These are phyloP conservation scores for Leucocoprinus birnbaumii DNA, from an alignment of 768 basidiomycete genomes.

Conservation along the genomic window DNA sequence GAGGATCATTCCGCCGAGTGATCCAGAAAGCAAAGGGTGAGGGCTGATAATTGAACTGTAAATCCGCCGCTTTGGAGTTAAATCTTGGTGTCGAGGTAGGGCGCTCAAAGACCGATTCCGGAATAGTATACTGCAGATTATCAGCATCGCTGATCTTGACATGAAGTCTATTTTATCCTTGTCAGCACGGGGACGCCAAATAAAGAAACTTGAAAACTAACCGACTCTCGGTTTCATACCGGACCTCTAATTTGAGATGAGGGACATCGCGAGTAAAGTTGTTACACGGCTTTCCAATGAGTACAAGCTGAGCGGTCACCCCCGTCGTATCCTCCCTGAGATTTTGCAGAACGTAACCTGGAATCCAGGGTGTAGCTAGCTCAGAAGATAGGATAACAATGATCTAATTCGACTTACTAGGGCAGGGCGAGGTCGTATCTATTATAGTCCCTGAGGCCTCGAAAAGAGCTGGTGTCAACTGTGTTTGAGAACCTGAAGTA, in stretches of 20 bases:
- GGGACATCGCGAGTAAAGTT: conserved; percentile 61
- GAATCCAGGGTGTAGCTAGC: background rate
- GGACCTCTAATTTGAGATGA: conserved; percentile 61
- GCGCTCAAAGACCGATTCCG: conserved; percentile 52
- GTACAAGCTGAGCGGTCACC: conserved; percentile 49
- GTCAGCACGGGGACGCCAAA: too few species aligned
- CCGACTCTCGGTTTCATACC: conserved; percentile 58
- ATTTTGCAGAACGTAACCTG: conserved; percentile 53
- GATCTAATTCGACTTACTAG: conserved; percentile 14
- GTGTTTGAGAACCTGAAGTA: background rate
- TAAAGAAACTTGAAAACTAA: too few species aligned
- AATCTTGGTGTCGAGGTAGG: conserved; percentile 35
- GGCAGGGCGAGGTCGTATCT: background rate
- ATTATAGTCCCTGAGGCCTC: background rate
- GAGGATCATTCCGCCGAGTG: conserved; percentile 59
- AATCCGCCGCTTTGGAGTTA: conserved; percentile 43
- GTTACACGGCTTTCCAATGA: conserved; percentile 59
- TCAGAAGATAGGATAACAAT: conserved; percentile 1
- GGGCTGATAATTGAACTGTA: conserved; percentile 64
- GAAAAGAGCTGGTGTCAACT: conserved; percentile 2
- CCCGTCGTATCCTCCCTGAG: conserved; percentile 43
- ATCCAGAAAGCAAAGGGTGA: conserved; percentile 81
- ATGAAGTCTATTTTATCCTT: conserved; percentile 44
- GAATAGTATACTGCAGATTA: conserved; percentile 64
- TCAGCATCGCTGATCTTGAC: conserved; percentile 65